phyloP scores from a whole-genome alignment of 805 yeast species.

The Hanseniaspora lachancei region DNA sequence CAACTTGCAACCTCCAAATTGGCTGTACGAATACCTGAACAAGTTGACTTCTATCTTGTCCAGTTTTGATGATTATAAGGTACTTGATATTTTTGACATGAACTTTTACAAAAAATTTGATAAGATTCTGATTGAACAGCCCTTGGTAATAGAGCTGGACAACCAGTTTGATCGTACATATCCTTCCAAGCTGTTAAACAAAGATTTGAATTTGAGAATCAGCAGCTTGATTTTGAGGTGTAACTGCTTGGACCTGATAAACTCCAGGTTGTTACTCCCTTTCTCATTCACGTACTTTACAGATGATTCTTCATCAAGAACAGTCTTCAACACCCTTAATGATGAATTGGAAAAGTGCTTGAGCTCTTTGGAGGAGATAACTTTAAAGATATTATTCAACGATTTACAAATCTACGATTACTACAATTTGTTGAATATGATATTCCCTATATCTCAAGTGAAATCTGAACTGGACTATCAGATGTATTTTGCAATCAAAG shows the following conservation, averaged over 20 bases:
- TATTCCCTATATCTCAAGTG: slow-evolving; percentile 44
- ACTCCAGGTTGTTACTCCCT: slow-evolving; percentile 33
- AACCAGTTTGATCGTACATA: slow-evolving; percentile 24
- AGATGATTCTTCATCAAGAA: slow-evolving; percentile 21
- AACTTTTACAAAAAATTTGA: slow-evolving; percentile 30
- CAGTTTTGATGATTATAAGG: slow-evolving; percentile 33
- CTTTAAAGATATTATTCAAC: slow-evolving; percentile 36
- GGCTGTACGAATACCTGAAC: slow-evolving; percentile 49
- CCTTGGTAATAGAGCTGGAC: slow-evolving; percentile 23
- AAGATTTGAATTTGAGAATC: slow-evolving; percentile 19
- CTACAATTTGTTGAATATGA: slow-evolving; percentile 55
- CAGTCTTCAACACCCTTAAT: slow-evolving; percentile 21
- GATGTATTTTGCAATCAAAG: slow-evolving; percentile 51
- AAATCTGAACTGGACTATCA: slow-evolving; percentile 45
- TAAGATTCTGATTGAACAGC: slow-evolving; percentile 34
- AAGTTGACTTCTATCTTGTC: slow-evolving; percentile 42
- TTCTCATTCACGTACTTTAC: slow-evolving; percentile 29
- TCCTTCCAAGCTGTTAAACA: slow-evolving; percentile 20
- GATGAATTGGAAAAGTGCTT: slow-evolving; percentile 24
- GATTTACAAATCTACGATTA: slow-evolving; percentile 46
- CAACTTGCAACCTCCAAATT: slow-evolving; percentile 71
- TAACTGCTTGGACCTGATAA: slow-evolving; percentile 51
- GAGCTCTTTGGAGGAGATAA: slow-evolving; percentile 31
- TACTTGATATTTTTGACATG: slow-evolving; percentile 17
- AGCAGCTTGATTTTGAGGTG: slow-evolving; percentile 33